phyloP scores from a whole-genome alignment of 768 basidiomycete genomes.

The Hericium alpestre region DNA sequence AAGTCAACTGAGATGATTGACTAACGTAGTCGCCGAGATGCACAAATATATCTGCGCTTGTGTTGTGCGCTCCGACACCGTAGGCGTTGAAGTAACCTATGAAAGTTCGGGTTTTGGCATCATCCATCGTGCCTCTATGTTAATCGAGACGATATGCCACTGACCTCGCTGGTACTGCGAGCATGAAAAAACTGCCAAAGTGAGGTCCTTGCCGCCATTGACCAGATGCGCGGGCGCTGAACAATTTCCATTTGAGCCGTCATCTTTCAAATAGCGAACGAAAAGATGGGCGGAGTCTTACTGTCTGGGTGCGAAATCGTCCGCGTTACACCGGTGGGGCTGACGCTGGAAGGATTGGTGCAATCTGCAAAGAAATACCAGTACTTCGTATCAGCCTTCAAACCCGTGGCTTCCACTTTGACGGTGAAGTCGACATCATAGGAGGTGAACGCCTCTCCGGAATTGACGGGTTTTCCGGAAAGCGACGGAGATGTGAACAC shows the following conservation, averaged over 20 bases:
- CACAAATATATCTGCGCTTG: constrained; percentile 40
- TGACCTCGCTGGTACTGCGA: constrained; percentile 41
- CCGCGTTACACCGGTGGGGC: constrained; percentile 40
- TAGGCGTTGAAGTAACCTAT: constrained; percentile 55
- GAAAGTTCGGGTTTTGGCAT: background rate
- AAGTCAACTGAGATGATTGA: background rate
- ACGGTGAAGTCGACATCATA: constrained; percentile 52
- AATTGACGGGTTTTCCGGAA: constrained; percentile 26
- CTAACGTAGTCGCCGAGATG: constrained; percentile 54
- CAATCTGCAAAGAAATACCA: constrained; percentile 49
- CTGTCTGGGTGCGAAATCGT: constrained; percentile 38
- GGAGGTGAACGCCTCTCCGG: constrained; percentile 41
- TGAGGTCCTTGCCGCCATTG: constrained; percentile 42
- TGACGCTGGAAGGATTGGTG: constrained; percentile 30
- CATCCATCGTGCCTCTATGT: background rate
- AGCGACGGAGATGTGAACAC: constrained; percentile 28
- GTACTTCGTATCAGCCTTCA: constrained; percentile 43
- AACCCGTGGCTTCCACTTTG: constrained; percentile 44
- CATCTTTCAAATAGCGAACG: background rate
- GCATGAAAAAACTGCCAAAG: constrained; percentile 51
- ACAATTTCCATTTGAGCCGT: background rate
- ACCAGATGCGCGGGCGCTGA: constrained; percentile 36
- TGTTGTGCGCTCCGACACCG: constrained; percentile 42
- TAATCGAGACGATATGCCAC: background rate
- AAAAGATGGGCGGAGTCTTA: constrained; percentile 17